A percentile compares a stretch with the other conserved stretches of the same genome.
These are phyloP conservation scores for Saturnispora bothae DNA, from an alignment of 805 yeast species.

Conservation along the genomic window DNA sequence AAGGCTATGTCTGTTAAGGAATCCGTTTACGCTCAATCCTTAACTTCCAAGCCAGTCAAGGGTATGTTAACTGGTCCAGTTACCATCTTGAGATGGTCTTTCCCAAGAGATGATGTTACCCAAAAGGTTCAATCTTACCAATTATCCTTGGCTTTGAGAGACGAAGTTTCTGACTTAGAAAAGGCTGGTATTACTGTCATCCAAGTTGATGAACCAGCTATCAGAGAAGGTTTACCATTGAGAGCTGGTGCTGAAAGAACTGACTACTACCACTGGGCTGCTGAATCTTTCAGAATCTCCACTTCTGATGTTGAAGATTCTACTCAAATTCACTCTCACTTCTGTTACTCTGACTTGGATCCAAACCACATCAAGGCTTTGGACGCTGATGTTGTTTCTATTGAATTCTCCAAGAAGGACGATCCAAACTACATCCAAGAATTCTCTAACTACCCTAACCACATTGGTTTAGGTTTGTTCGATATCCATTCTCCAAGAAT, in stretches of 20 bases:
- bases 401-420: slow-evolving; percentile 99
- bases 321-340: slow-evolving; percentile 98
- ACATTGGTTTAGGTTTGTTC: slow-evolving; percentile 97
- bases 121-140: slow-evolving; percentile 92
- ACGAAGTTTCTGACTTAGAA: slow-evolving; percentile 97
- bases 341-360: slow-evolving; percentile 99
- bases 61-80: slow-evolving; percentile 99
- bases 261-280: slow-evolving; percentile 97
- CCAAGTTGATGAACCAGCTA: slow-evolving; percentile 99
- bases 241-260: slow-evolving; percentile 96
- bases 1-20: slow-evolving; percentile 97
- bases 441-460: slow-evolving; percentile 98
- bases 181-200: slow-evolving; percentile 96
- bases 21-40: slow-evolving; percentile 96
- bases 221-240: slow-evolving; percentile 99
- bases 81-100: slow-evolving; percentile 99
- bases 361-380: slow-evolving; percentile 99
- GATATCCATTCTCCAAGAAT: slow-evolving; percentile 99
- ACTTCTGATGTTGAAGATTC: slow-evolving; percentile 93
- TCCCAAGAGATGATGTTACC: slow-evolving; percentile 98
- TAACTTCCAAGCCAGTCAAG: slow-evolving; percentile 93
- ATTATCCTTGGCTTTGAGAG: slow-evolving; percentile 95
- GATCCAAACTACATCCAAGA: slow-evolving; percentile 97
- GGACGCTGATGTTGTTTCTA: slow-evolving; percentile 98
- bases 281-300: slow-evolving; percentile 98